Percentiles rank a stretch among this genome's conserved stretches.
Conservation (phyloP, 2,329 filamentous ascomycete genomes). For the Aspergillus tanneri region DNA sequence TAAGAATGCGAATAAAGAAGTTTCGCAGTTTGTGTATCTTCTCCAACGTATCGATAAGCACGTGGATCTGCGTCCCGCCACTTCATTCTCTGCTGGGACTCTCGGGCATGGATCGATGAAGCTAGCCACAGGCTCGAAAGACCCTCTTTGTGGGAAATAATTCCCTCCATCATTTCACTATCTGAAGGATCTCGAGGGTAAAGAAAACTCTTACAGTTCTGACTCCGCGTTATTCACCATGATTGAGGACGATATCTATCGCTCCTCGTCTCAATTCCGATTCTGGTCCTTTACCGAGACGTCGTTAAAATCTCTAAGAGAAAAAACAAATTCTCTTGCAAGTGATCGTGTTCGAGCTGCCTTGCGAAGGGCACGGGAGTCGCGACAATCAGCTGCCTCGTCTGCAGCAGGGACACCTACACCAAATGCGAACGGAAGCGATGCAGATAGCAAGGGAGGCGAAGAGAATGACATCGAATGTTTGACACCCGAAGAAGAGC, state of each 20-base stretch:
- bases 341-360: constrained; percentile 64
- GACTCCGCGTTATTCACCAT: constrained; percentile 49
- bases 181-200: background rate
- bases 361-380: constrained; percentile 50
- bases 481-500: constrained; percentile 79
- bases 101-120: background rate
- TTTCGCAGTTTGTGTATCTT: background rate
- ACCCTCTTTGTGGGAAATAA: background rate
- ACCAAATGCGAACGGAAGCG: constrained; percentile 31
- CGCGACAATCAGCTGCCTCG: constrained; percentile 31
- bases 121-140: background rate
- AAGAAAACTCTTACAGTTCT: background rate
- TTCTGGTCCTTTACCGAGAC: constrained; percentile 87
- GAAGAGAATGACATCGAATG: constrained; percentile 63
- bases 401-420: constrained; percentile 34
- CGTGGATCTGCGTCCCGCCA: constrained; percentile 15
- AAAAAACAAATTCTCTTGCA: constrained; percentile 77
- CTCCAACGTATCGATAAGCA: constrained; percentile 25
- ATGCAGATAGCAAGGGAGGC: constrained; percentile 32
- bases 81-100: background rate
- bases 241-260: constrained; percentile 89
- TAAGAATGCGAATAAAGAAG: background rate
- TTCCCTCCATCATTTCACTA: background rate
- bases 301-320: constrained; percentile 68
- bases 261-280: constrained; percentile 82